Percentiles rank a stretch among this genome's conserved stretches.
Conservation (phyloP, 139 green algal genomes). For the Closterium sp. region DNA sequence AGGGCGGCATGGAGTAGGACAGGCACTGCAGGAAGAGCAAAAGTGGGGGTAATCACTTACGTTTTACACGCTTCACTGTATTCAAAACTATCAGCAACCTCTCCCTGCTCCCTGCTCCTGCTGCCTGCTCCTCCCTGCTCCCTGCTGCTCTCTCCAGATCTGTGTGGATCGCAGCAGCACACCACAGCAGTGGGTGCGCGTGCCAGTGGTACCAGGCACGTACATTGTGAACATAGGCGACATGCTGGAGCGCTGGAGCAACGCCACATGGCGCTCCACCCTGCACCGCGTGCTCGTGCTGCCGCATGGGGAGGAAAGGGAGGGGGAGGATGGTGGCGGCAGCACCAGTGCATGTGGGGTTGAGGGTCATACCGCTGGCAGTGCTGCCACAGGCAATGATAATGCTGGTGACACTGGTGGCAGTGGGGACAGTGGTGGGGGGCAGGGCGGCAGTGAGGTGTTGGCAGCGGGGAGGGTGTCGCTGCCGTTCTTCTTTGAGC, state of each 20-base stretch:
- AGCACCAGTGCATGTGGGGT: too few relatives aligned
- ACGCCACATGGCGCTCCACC: conserved; percentile 52
- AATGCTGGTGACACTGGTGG: background rate
- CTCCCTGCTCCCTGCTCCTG: too few relatives aligned
- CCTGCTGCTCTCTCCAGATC: background rate
- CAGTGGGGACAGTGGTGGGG: background rate
- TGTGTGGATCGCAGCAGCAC: background rate
- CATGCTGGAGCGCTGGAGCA: conserved; percentile 87
- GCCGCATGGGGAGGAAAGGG: background rate
- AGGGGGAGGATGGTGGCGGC: background rate
- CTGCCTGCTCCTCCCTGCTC: background rate
- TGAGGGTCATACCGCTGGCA: background rate
- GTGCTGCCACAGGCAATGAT: background rate
- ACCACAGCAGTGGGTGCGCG: background rate
- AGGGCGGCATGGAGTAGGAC: too few relatives aligned
- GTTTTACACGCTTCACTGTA: too few relatives aligned
- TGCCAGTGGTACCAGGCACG: conserved; percentile 15
- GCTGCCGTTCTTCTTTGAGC: conserved; percentile 84
- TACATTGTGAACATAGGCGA: conserved; percentile 93
- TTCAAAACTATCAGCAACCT: too few relatives aligned
- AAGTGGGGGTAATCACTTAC: too few relatives aligned
- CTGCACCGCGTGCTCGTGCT: conserved; percentile 20
- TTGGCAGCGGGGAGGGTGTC: background rate
- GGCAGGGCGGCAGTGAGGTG: background rate
- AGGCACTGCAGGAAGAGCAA: too few relatives aligned